Evolutionary conservation across 108 stramenopile species (phyloP).

Genomic region (Cylindrotheca closterium): DNA sequence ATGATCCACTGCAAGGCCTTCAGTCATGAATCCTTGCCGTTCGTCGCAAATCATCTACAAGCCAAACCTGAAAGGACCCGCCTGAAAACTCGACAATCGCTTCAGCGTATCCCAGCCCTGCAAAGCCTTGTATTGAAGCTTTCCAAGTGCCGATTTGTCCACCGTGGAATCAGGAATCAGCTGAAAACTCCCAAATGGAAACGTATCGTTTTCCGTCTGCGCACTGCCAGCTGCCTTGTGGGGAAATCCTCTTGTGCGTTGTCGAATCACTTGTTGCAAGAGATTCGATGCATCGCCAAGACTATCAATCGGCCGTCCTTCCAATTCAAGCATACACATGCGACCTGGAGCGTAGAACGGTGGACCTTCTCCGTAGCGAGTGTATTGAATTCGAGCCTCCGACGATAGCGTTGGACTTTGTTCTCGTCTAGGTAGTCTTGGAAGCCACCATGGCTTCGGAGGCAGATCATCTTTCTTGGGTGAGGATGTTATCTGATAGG

Average conservation of each 20-base stretch:
- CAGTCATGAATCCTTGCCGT: no score
- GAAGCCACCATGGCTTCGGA: background rate
- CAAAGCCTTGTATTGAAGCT: no score
- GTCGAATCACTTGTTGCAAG: slow-evolving; percentile 7
- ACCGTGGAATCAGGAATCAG: background rate
- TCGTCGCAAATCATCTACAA: no score
- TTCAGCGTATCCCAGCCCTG: no score
- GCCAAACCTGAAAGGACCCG: no score
- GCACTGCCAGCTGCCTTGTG: background rate
- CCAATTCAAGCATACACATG: slow-evolving; percentile 71
- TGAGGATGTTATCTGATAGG: slow-evolving; percentile 30
- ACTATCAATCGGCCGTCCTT: slow-evolving; percentile 34
- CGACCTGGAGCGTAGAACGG: slow-evolving; percentile 79
- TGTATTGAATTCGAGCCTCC: slow-evolving; percentile 43
- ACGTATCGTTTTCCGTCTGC: no score
- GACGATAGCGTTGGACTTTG: slow-evolving; percentile 2
- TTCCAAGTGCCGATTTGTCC: no score
- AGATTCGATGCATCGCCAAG: slow-evolving; percentile 10
- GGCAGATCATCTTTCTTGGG: background rate
- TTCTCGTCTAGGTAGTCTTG: background rate
- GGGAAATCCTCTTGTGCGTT: slow-evolving; percentile 12
- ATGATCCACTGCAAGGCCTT: no score
- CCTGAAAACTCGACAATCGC: no score
- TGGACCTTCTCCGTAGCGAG: slow-evolving; percentile 84
- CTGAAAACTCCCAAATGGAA: background rate